Evolutionary conservation across 1,284 basidiomycete species (phyloP), one percentile per base, ranked within the genome.

Genomic region (Rhodotorula mucilaginosa): DNA sequence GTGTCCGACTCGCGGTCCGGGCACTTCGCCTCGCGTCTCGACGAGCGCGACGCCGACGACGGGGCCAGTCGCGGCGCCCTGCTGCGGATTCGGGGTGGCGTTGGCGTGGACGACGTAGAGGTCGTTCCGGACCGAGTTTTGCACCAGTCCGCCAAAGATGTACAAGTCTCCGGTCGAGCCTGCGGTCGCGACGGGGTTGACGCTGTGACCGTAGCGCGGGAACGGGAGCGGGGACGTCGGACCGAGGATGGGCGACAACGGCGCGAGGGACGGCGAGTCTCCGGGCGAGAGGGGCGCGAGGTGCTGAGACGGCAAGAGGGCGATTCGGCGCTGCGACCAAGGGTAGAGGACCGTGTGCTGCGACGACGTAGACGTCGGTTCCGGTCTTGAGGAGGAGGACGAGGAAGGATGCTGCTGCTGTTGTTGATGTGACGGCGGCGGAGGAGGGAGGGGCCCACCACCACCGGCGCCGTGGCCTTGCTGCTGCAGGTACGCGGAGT

Each of bases 71-170:
- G 34, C 34, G 6, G 34, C 34, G 34, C 34, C 34, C 34, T 34
- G 34, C 46, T 16, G 46, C 5, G 51, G 57, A 31, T 19, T 7
- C 6, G 65, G 39, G 23, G 79, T 69, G 18, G 91, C 89, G 67
- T 90, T 54, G 44, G 63, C 63, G n/a, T 64, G 90, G 78, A 97
- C 88, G 58, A 93, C 85, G 82, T 97, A 99, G 61, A 99, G 85
- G 82, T 99, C 97, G 82, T 98, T 98, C 76, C 90, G 88, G 62
- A 95, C 90, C 48, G 87, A 84, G 80, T 99, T 96, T 57, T 90
- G 88, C 23, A 99, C 95, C 65, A 99, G 88, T 74, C 97, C 97
- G 77, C 97, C 97, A 79, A 99, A 99, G 70, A 99, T 86, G 82
- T 94, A 95, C 75, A 99, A 88, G 79, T 99, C 95, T 34, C 96